phyloP scores from a whole-genome alignment of 257 asterid genomes.

The Primulina tabacum region DNA sequence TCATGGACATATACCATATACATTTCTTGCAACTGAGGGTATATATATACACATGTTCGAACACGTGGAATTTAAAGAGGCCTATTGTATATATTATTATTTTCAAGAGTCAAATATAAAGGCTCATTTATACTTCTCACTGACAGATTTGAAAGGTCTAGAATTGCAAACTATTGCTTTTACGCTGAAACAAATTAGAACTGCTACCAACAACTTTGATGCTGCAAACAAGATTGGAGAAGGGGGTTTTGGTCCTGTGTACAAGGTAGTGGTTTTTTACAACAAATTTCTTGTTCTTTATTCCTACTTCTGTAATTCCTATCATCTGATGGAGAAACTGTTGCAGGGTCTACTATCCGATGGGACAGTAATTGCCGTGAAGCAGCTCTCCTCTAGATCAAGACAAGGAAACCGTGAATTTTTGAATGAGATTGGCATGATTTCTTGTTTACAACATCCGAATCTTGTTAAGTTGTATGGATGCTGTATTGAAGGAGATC shows the following conservation, averaged over 20 bases:
- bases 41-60: background rate
- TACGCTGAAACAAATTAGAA: conserved; percentile 69
- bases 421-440: conserved; percentile 78
- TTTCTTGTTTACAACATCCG: conserved; percentile 75
- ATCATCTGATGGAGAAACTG: conserved; percentile 25
- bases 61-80: background rate
- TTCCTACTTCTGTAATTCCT: conserved; percentile 4
- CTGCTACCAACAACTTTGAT: conserved; percentile 84
- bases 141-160: conserved; percentile 60
- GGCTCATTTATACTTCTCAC: conserved; percentile 17
- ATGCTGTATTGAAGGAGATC: conserved; percentile 81
- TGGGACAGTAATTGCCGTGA: conserved; percentile 76
- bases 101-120: conserved; percentile 6
- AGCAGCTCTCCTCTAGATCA: conserved; percentile 78
- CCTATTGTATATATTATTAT: background rate
- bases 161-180: conserved; percentile 65
- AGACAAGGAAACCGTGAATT: conserved; percentile 86
- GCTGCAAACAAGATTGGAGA: conserved; percentile 74
- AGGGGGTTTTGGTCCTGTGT: conserved; percentile 96
- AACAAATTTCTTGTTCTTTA: background rate
- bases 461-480: conserved; percentile 87
- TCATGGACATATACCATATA: background rate
- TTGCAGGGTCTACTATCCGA: conserved; percentile 65
- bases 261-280: conserved; percentile 49
- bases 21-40: no score